Base-by-base conservation (phyloP, 805 yeast genomes). In the Candida ipomoeae region DNA sequence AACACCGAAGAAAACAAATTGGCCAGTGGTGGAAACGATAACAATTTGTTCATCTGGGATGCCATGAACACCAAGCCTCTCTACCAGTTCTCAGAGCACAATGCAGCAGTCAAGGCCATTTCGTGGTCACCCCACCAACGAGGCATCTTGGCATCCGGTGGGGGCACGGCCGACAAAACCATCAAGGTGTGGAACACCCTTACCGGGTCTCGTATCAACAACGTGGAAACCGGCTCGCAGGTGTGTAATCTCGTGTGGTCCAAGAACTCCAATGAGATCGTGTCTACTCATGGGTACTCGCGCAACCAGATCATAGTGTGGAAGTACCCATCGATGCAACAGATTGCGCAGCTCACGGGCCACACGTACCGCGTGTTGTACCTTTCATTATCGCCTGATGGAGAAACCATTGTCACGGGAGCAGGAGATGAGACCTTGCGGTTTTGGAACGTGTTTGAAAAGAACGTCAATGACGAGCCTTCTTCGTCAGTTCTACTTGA, bases 81-180 rank as follows among this genome's bases (percentile, higher is more conserved):
- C 29, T 80, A 84, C 62, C 84, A 77, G 52, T 86, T 90, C 59
- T 74, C 77, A 2, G 96, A 89, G 55, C 98, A 94, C 65, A 82
- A 80, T 15, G 97, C 98, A 0, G 99, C 99, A 0, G 96, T 94
- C 3, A 94, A 94, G 68, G 99, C 98, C 0, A 78, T 94, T 48
- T 88, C 96, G 1, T 94, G 99, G 99, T 87, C 96, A 1, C 98
- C 99, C 2, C 98, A 94, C 64, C 96, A 89, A 64, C 74, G 97
- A 49, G 97, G 98, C 1, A 78, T 91, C 2, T 67, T 94, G 49
- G 98, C 98, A 0, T 81, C 94, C 1, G 99, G 99, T 14, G 99
- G 99, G 17, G 99, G 99, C 35, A 90, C 98, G 0, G 91, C 95
- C 1, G 99, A 94, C 67, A 82, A 92, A 50, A 79, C 84, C 37